Conservation (phyloP, 345 rosid genomes). For the Ailanthus altissimus region DNA sequence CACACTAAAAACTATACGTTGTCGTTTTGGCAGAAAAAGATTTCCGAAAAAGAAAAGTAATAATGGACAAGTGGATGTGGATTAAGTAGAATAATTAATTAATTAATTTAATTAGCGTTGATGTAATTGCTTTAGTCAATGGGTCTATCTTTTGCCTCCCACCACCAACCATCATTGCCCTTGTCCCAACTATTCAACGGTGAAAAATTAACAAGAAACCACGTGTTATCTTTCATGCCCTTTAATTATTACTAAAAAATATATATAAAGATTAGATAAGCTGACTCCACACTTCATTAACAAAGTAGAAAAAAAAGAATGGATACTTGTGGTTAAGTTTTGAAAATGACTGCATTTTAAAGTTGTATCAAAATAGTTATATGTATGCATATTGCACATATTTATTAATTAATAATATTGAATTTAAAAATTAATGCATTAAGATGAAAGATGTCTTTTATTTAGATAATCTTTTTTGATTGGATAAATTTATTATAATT, state of each 20-base stretch:
- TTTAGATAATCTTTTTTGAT: too few relatives aligned
- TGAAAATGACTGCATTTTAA: neutral
- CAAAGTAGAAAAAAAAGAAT: neutral
- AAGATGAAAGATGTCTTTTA: too few relatives aligned
- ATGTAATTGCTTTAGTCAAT: conserved; percentile 6
- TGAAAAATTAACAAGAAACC: conserved; percentile 2
- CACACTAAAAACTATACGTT: neutral
- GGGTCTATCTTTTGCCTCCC: neutral
- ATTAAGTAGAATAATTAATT: neutral
- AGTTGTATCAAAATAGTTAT: neutral
- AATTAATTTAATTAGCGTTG: neutral
- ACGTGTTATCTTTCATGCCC: neutral
- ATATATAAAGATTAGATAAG: neutral
- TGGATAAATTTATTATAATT: too few relatives aligned
- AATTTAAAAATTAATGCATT: too few relatives aligned
- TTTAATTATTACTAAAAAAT: neutral
- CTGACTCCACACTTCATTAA: conserved; percentile 1
- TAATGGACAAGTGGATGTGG: neutral
- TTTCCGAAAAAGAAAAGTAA: neutral
- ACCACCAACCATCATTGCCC: neutral
- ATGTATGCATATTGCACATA: too few relatives aligned
- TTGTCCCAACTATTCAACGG: neutral
- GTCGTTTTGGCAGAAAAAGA: neutral
- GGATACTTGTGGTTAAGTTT: neutral
- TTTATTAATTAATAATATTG: neutral